Percentiles rank a stretch among this genome's conserved stretches.
These are phyloP conservation scores for Aschersonia sp. DNA, from an alignment of 2,329 filamentous ascomycete genomes.

Conservation along the genomic window DNA sequence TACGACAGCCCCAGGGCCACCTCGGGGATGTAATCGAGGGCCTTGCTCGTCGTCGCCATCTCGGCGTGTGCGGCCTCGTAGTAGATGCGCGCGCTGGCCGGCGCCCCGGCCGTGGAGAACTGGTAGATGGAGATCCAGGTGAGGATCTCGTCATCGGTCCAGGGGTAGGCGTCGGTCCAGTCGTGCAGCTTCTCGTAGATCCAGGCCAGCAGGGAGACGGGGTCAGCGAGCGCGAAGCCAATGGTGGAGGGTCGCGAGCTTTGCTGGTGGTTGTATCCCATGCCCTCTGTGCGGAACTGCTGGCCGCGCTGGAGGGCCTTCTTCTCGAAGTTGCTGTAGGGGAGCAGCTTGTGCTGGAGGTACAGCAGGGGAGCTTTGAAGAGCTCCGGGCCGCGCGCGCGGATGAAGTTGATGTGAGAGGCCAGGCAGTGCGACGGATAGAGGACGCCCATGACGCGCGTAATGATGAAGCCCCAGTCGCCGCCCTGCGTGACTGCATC, in stretches of 20 bases:
- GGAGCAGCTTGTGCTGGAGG: slow-evolving; percentile 35
- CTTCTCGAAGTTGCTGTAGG: slow-evolving; percentile 22
- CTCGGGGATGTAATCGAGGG: slow-evolving; percentile 14
- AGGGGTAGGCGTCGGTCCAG: slow-evolving; percentile 59
- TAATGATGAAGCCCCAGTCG: slow-evolving; percentile 57
- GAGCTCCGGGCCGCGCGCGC: slow-evolving; percentile 29
- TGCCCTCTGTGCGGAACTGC: slow-evolving; percentile 44
- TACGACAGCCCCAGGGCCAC: slow-evolving; percentile 32
- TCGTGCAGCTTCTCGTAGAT: slow-evolving; percentile 69
- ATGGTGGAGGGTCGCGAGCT: slow-evolving; percentile 62
- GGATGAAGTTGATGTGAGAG: slow-evolving; percentile 41
- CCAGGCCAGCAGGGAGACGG: slow-evolving; percentile 60
- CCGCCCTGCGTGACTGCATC: slow-evolving; percentile 42
- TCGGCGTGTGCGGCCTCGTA: slow-evolving; percentile 44
- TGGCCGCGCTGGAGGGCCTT: slow-evolving; percentile 32
- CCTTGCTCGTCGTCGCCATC: slow-evolving; percentile 7
- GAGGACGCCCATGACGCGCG: slow-evolving; percentile 41
- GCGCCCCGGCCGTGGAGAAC: slow-evolving; percentile 55
- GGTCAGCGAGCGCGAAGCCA: slow-evolving; percentile 55
- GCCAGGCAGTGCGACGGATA: slow-evolving; percentile 40
- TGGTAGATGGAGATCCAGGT: slow-evolving; percentile 64
- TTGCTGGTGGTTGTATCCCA: slow-evolving; percentile 15
- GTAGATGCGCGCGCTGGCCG: slow-evolving; percentile 55
- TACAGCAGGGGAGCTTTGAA: slow-evolving; percentile 40
- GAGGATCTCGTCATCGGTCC: slow-evolving; percentile 63